These are phyloP conservation scores for Cerrena zonata DNA, from an alignment of 1,284 basidiomycete genomes.

Conservation along the genomic window DNA sequence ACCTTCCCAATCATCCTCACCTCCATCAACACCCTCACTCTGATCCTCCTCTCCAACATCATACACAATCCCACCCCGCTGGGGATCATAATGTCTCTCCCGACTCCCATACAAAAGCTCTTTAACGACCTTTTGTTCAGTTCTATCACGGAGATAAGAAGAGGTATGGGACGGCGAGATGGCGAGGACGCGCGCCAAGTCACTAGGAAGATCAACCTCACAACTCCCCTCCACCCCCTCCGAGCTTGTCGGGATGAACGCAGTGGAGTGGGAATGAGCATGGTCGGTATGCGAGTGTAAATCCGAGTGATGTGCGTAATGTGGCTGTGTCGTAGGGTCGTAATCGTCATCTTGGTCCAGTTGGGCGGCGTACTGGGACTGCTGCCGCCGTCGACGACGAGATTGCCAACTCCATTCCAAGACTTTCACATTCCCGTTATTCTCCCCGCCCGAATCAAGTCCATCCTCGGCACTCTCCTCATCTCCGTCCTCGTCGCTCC, in stretches of 20 bases:
- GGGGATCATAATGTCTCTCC: conserved; percentile 50
- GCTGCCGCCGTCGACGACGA: not conserved
- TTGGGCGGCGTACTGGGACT: not conserved
- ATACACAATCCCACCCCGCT: conserved; percentile 69
- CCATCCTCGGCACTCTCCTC: conserved; percentile 28
- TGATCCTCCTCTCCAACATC: conserved; percentile 59
- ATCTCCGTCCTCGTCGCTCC: conserved; percentile 24
- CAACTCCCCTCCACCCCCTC: conserved; percentile 28
- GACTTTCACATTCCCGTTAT: conserved; percentile 30
- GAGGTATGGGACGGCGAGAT: conserved; percentile 38
- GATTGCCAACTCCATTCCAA: conserved; percentile 22
- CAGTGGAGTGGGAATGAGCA: conserved; percentile 1
- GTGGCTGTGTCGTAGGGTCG: conserved; percentile 8
- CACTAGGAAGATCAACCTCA: conserved; percentile 59
- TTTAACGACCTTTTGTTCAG: conserved; percentile 52
- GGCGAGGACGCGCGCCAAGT: conserved; percentile 56
- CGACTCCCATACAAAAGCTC: conserved; percentile 56
- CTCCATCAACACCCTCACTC: conserved; percentile 24
- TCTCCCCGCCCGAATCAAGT: no score
- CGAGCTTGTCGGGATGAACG: conserved; percentile 3
- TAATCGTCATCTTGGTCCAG: conserved; percentile 26
- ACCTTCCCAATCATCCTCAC: conserved; percentile 74
- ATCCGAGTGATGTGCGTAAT: no score
- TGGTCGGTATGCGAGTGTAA: no score
- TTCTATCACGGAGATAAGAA: conserved; percentile 32